Percentiles rank a stretch among this genome's conserved stretches.
phyloP scores from a whole-genome alignment of 768 basidiomycete species.

The Melanogaster broomeanus region DNA sequence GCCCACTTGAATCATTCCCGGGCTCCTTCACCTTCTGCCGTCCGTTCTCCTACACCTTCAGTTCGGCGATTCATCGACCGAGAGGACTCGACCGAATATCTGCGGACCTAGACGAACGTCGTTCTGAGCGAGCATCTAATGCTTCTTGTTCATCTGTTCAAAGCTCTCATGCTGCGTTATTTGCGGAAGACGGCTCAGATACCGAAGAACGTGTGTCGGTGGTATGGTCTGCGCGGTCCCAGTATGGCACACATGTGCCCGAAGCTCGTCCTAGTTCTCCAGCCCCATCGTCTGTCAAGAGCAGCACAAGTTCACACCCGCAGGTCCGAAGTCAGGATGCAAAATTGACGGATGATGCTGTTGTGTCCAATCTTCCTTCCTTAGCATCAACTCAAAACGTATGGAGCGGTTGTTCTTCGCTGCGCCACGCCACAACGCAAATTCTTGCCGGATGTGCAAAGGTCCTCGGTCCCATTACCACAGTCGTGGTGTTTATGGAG shows the following conservation, averaged over 20 bases:
- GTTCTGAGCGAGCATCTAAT: conserved; percentile 48
- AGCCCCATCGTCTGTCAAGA: conserved; percentile 1
- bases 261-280: not conserved
- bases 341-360: conserved; percentile 20
- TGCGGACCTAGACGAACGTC: conserved; percentile 65
- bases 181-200: not conserved
- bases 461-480: conserved; percentile 41
- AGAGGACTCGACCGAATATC: conserved; percentile 65
- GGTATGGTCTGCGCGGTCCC: not conserved
- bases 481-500: conserved; percentile 48
- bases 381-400: conserved; percentile 75
- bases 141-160: conserved; percentile 17
- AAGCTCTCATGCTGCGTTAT: not conserved
- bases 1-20: not conserved
- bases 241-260: not conserved
- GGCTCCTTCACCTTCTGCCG: not conserved
- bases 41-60: conserved; percentile 7
- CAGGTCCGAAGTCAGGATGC: conserved; percentile 3
- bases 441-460: conserved; percentile 66
- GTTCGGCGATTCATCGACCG: conserved; percentile 48
- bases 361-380: conserved; percentile 57
- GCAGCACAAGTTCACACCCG: not conserved
- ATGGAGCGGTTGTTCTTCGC: conserved; percentile 83
- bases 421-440: conserved; percentile 71
- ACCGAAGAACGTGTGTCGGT: not conserved